phyloP scores from a whole-genome alignment of 2,329 filamentous ascomycete species.

The Calcarisporium arbuscula region DNA sequence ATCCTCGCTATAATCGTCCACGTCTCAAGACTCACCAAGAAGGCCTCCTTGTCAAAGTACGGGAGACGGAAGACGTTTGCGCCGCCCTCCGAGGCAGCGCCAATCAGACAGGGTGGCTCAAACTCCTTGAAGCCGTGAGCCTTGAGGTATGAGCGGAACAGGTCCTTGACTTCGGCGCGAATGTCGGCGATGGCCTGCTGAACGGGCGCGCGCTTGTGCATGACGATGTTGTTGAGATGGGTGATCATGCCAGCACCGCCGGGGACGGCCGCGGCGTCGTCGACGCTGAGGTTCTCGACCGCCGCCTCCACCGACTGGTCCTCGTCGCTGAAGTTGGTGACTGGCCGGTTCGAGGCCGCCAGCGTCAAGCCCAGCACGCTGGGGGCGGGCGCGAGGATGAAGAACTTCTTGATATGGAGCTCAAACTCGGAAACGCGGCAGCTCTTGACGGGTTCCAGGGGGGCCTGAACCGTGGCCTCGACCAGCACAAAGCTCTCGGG shows the following conservation, averaged over 20 bases:
- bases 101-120: conserved; percentile 84
- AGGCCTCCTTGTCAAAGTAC: conserved; percentile 83
- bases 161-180: conserved; percentile 52
- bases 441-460: conserved; percentile 82
- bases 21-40: no score
- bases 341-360: conserved; percentile 45
- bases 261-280: conserved; percentile 27
- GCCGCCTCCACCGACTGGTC: conserved; percentile 36
- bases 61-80: conserved; percentile 84
- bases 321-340: conserved; percentile 55
- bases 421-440: conserved; percentile 74
- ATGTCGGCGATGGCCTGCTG: conserved; percentile 70
- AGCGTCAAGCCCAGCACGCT: conserved; percentile 52
- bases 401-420: conserved; percentile 83
- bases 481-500: conserved; percentile 78
- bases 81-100: conserved; percentile 86
- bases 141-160: conserved; percentile 76
- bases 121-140: conserved; percentile 72
- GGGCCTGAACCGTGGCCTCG: conserved; percentile 74
- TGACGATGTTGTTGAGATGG: conserved; percentile 82
- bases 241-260: conserved; percentile 69
- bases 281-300: conserved; percentile 34
- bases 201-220: conserved; percentile 86
- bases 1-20: no score
- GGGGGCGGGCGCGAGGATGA: conserved; percentile 61